Base-by-base conservation (phyloP, 2,329 filamentous ascomycete genomes). In the Myriosclerotinia curreyana region DNA sequence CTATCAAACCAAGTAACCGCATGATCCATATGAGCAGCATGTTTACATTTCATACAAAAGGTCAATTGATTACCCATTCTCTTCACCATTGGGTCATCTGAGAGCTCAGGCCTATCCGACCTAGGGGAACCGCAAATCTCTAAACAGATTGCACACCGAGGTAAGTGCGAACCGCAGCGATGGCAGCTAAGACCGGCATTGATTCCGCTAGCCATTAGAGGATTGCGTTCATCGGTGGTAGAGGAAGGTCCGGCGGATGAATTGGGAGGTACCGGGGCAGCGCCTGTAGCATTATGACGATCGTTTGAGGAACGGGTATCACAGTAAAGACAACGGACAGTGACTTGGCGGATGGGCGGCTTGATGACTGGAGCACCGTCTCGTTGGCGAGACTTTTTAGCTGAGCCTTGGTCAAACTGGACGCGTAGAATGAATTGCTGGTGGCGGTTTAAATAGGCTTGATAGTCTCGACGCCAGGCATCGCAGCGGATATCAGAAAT, bases 391-490 rank as follows among this genome's bases (percentile, higher is more conserved):
- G 87, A 88, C 69, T 83, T 83, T 68, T 86, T 85, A 31, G 88
- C 91, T 72, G 90, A 89, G 73, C 90, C 87, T 66, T 90, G 88
- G 69, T 91, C 88, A 76, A 92, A 94, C 71, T 88, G 88, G 62
- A 89, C 89, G 54, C 90, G 86, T 69, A 90, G 83, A 67, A 89
- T 85, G 77, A 91, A 93, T 63, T 82, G 84, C 75, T 83, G 89
- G 81, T 90, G 90, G 68, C 81, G 87, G 78, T 89, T 86, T 46
- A 90, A 82, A 70, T 91, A 86, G 58, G 87, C 86, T 64, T 87
- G 84, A 74, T 94, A 92, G 44, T 82, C 82, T 68, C 81, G 84
- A 62, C 89, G 87, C 89, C 91, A 94, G 63, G 88, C 85, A 12
- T 82, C 81, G 77, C 88, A 91, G 68, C 91, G 87, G 51, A 88